Base-by-base conservation (phyloP, 306 rosid species). In the Ceratonia siliqua region DNA sequence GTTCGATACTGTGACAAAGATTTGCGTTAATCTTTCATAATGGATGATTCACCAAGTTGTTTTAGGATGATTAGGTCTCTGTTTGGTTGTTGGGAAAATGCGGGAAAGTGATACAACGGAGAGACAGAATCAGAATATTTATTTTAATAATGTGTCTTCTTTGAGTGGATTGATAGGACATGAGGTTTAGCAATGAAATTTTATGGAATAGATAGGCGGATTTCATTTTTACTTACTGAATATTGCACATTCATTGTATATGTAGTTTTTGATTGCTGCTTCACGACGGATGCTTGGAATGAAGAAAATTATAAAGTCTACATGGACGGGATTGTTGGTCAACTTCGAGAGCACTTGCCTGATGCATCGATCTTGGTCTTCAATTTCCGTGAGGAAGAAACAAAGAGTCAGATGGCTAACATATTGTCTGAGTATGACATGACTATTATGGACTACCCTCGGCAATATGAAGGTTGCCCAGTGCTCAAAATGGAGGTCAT, bases 371-470 rank as follows among this genome's bases (percentile, higher is more conserved):
- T 91, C 77, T 45, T 89, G 80, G 94, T 87, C 33, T 94, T 91
- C 88, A 91, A 94, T 87, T 94, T 94, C 62, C 87, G 93, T 0
- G 93, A 84, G 72, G 92, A 87, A 49, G 52, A 78, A 45, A 62
- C 77, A 0, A 71, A 78, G 73, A 91, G 92, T 77, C 81, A 73
- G 74, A 76, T 89, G 89, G 84, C 85, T 7, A 80, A 83, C 42
- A 75, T 88, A 21, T 71, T 94, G 83, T 88, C 92, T 0, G 92
- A 91, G 83, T 83, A 82, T 74, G 96, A 89, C 30, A 87, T 94
- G 79, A 94, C 98, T 46, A 87, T 91, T 52, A 94, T 94, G 97
- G 98, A 93, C 73, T 93, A 93, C 71, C 98, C 98, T 12, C 82
- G 87, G 54, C 98, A 91, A 61, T 93, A 86, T 32, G 92, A 91